phyloP scores from a whole-genome alignment of 164 flowering plant species.

The Pachysandra terminalis region DNA sequence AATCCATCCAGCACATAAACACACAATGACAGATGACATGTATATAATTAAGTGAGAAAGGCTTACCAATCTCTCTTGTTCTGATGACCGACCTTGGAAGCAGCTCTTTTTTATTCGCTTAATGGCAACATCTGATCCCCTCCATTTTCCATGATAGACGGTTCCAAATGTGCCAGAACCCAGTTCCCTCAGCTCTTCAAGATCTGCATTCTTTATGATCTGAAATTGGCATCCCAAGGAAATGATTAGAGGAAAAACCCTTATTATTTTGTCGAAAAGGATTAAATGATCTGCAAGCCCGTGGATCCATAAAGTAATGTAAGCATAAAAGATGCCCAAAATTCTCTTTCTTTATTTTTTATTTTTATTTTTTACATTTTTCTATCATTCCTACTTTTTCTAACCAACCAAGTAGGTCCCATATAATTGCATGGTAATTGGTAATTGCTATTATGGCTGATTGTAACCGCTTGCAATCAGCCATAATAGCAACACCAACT shows the following conservation, averaged over 20 bases:
- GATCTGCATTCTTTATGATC: slow-evolving; percentile 86
- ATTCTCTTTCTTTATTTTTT: neutral
- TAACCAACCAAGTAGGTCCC: neutral
- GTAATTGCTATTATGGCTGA: neutral
- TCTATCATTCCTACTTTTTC: no score
- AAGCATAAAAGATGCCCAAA: neutral
- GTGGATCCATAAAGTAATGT: neutral
- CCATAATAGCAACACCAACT: no score
- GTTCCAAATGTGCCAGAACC: slow-evolving; percentile 98
- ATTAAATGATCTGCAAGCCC: neutral
- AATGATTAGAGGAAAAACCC: neutral
- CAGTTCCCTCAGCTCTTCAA: slow-evolving; percentile 83
- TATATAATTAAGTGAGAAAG: neutral
- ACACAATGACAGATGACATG: neutral
- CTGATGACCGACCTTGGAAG: slow-evolving; percentile 90
- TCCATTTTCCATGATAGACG: slow-evolving; percentile 96
- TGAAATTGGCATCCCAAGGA: slow-evolving; percentile 15
- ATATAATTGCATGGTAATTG: neutral
- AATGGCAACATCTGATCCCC: slow-evolving; percentile 94
- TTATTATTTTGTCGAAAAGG: neutral
- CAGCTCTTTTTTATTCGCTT: slow-evolving; percentile 90
- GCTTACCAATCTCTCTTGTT: slow-evolving; percentile 89
- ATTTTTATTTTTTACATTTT: no score
- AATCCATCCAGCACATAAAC: neutral
- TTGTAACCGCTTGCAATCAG: neutral